These are phyloP conservation scores for Neonectria faginata DNA, from an alignment of 2,329 filamentous ascomycete species.

Conservation along the genomic window DNA sequence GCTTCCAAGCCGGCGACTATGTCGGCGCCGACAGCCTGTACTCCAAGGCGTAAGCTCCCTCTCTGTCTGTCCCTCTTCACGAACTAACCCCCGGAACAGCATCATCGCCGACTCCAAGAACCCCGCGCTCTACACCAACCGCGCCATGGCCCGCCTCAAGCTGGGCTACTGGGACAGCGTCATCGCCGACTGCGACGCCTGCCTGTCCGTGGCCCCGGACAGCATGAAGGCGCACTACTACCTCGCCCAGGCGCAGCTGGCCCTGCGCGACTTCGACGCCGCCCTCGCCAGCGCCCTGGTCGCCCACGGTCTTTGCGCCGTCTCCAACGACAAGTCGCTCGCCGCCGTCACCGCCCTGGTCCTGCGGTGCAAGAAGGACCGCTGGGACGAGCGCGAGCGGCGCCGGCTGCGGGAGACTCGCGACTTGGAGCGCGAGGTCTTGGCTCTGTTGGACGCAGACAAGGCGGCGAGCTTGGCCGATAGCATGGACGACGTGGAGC, in stretches of 20 bases:
- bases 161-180: conserved; percentile 79
- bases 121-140: conserved; percentile 87
- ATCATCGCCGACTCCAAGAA: conserved; percentile 84
- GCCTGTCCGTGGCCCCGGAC: conserved; percentile 72
- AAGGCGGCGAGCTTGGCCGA: conserved; percentile 56
- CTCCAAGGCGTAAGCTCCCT: conserved; percentile 70
- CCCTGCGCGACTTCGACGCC: conserved; percentile 72
- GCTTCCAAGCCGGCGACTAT: conserved; percentile 75
- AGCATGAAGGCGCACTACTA: conserved; percentile 88
- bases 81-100: conserved; percentile 52
- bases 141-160: conserved; percentile 84
- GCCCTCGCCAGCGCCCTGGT: conserved; percentile 76
- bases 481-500: conserved; percentile 61
- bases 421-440: conserved; percentile 70
- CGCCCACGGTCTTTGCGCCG: conserved; percentile 79
- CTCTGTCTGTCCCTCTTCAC: neutral
- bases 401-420: conserved; percentile 66
- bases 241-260: conserved; percentile 85
- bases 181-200: conserved; percentile 80
- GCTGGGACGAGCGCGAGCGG: conserved; percentile 82
- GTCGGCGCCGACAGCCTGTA: conserved; percentile 75
- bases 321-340: conserved; percentile 73
- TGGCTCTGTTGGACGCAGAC: conserved; percentile 62
- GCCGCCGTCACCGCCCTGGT: conserved; percentile 79
- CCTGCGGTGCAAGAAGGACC: conserved; percentile 83